Base-by-base conservation (phyloP, 371 early-diverging fungal species). In the Mortierella sp. region DNA sequence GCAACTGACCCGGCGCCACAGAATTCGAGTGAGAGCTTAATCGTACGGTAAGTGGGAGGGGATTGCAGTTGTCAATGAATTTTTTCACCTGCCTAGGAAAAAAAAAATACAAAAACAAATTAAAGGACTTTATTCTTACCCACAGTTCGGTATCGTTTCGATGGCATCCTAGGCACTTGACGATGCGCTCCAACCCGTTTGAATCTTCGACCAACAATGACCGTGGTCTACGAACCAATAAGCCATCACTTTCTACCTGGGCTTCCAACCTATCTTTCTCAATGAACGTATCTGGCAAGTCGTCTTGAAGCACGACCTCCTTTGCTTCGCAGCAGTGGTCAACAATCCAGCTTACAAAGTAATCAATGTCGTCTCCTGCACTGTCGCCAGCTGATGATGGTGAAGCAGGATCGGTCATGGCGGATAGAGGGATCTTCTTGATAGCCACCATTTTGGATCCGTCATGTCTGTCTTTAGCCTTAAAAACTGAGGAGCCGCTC, bases 1-100 rank as follows among this genome's bases (percentile, higher is more conserved):
- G 63, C 79, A 15, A 84, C 85, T 4, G 86, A 85, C 17, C 90
- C 90, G 11, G 82, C 89, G 6, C 73, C 80, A 58, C 90, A 90
- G 24, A 80, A 83, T 59, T 90, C 90, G 81, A 90, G 84, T 60
- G 84, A 83, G 53, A 90, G 84, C 89, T 85, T 57, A 6, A 43
- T n/a, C 9, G 27, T 12, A 27, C 11, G 24, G 55, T 48, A 54
- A 28, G 49, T 12, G 8, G 49, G 21, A 21, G 49, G 49, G 8
- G n/a, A n/a, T n/a, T n/a, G n/a, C n/a, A n/a, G n/a, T n/a, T n/a
- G n/a, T n/a, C n/a, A n/a, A n/a, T n/a, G n/a, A n/a, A n/a, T n/a
- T n/a, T n/a, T n/a, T n/a, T n/a, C n/a, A n/a, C n/a, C n/a, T n/a
- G n/a, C n/a, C n/a, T n/a, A n/a, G n/a, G n/a, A n/a, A n/a, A n/a